Percentiles rank a stretch among this genome's conserved stretches.
Evolutionary conservation across 2,329 filamentous ascomycete genomes (phyloP).

Genomic region (Colletotrichum godetiae): DNA sequence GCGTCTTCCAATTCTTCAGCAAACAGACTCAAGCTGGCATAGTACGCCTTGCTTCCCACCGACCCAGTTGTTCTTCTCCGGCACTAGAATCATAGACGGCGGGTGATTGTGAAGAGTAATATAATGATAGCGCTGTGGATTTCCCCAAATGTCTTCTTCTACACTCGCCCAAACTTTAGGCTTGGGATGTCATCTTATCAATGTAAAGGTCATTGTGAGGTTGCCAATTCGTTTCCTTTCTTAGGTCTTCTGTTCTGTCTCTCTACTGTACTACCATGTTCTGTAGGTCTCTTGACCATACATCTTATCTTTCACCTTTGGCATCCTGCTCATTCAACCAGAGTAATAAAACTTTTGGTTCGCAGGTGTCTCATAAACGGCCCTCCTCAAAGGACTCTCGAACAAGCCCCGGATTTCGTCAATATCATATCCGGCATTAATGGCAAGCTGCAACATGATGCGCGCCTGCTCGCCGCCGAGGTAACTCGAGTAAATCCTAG

Average conservation of each 20-base stretch:
- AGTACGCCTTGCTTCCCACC: background rate
- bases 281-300: background rate
- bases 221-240: background rate
- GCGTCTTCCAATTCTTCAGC: background rate
- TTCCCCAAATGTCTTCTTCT: too few relatives aligned
- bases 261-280: background rate
- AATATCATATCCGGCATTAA: constrained; percentile 43
- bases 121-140: background rate
- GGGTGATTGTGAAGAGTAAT: background rate
- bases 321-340: background rate
- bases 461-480: constrained; percentile 44
- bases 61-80: background rate
- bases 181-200: too few relatives aligned
- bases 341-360: constrained; percentile 14
- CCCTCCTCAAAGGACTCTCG: constrained; percentile 41
- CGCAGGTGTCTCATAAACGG: background rate
- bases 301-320: too few relatives aligned
- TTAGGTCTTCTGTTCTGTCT: background rate
- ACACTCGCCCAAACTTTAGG: too few relatives aligned
- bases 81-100: background rate
- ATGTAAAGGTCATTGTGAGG: too few relatives aligned
- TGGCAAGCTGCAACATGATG: constrained; percentile 46
- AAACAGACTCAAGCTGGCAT: constrained; percentile 1
- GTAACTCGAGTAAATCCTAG: constrained; percentile 42
- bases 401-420: constrained; percentile 44